phyloP scores from a whole-genome alignment of 1,139 yeast species.

The Blastobotrys apis region DNA sequence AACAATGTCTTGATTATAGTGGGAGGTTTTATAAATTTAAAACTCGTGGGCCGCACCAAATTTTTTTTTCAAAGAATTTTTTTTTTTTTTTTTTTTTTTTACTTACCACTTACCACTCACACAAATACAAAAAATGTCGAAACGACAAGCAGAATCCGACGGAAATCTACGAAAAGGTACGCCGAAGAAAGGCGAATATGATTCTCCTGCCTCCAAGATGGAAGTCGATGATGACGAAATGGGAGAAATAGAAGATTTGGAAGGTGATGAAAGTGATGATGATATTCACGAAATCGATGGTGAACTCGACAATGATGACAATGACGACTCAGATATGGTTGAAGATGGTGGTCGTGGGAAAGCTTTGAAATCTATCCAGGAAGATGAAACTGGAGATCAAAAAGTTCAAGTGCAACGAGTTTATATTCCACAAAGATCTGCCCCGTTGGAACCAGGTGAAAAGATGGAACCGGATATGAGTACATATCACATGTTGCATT shows the following conservation, averaged over 20 bases:
- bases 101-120: not conserved
- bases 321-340: constrained; percentile 38
- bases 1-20: not conserved
- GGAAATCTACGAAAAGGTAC: constrained; percentile 14
- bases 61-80: no score
- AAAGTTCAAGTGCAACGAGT: constrained; percentile 36
- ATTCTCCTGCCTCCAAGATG: constrained; percentile 30
- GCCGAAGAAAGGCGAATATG: constrained; percentile 29
- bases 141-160: constrained; percentile 25
- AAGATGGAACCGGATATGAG: constrained; percentile 94
- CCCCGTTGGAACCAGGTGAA: constrained; percentile 92
- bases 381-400: constrained; percentile 38
- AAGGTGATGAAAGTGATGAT: constrained; percentile 94
- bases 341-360: constrained; percentile 33
- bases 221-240: constrained; percentile 46
- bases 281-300: constrained; percentile 42
- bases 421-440: constrained; percentile 81
- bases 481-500: constrained; percentile 94
- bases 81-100: no score
- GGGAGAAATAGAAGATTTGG: constrained; percentile 93
- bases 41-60: not conserved
- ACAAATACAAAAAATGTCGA: constrained; percentile 21
- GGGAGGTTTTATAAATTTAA: not conserved
- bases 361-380: constrained; percentile 37
- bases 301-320: constrained; percentile 56